Conservation (phyloP, 1,139 yeast genomes). For the Zygosaccharomyces sapae region DNA sequence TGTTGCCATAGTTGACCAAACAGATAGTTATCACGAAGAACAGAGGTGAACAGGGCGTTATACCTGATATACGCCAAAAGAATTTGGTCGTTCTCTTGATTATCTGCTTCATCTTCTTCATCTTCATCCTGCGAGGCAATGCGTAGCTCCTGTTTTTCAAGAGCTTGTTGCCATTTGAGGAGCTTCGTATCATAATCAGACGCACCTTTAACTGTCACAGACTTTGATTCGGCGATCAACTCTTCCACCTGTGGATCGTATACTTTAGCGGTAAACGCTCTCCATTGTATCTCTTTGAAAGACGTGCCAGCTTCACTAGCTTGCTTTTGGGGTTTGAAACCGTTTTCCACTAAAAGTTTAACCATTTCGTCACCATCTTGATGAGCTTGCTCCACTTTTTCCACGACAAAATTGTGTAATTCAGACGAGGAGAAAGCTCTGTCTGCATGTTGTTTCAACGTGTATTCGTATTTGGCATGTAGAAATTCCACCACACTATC, state of each 20-base stretch:
- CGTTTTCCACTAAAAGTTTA: slow-evolving; percentile 41
- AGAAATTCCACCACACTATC: slow-evolving; percentile 21
- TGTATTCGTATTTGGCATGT: slow-evolving; percentile 29
- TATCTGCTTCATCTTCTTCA: slow-evolving; percentile 42
- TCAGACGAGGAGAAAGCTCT: slow-evolving; percentile 24
- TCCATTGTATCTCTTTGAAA: slow-evolving; percentile 55
- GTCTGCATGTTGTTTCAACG: slow-evolving; percentile 30
- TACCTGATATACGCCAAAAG: slow-evolving; percentile 71
- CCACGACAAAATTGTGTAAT: slow-evolving; percentile 22
- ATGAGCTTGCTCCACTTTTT: slow-evolving; percentile 15
- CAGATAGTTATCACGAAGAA: slow-evolving; percentile 64
- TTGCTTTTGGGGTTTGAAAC: slow-evolving; percentile 22
- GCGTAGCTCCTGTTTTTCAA: slow-evolving; percentile 48
- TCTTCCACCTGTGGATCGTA: slow-evolving; percentile 71
- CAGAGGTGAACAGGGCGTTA: slow-evolving; percentile 58
- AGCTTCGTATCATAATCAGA: slow-evolving; percentile 46
- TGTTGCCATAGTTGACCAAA: slow-evolving; percentile 39
- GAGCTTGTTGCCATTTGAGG: slow-evolving; percentile 54
- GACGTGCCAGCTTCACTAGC: slow-evolving; percentile 18
- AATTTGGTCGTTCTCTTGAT: slow-evolving; percentile 69
- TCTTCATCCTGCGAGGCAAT: slow-evolving; percentile 37
- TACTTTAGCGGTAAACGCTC: slow-evolving; percentile 65
- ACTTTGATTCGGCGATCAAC: slow-evolving; percentile 40
- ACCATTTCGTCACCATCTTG: slow-evolving; percentile 42
- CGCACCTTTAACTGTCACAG: slow-evolving; percentile 31